These are phyloP conservation scores for Elaeis guineensis DNA, from an alignment of 176 grass and related monocot species.

Conservation along the genomic window DNA sequence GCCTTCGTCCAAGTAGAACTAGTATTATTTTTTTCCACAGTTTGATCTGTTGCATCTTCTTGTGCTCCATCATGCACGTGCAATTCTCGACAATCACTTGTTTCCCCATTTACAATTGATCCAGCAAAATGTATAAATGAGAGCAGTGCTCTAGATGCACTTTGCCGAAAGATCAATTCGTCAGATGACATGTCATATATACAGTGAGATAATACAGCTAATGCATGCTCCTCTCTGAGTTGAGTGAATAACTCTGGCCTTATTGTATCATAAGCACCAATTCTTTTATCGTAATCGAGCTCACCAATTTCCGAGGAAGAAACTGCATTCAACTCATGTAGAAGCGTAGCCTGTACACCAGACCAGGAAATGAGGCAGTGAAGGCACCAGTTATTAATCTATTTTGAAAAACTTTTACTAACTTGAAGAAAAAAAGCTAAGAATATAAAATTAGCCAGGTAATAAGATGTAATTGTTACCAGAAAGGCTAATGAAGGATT, in stretches of 20 bases:
- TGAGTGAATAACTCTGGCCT: slow-evolving; percentile 40
- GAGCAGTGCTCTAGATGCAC: slow-evolving; percentile 75
- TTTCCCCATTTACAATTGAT: slow-evolving; percentile 49
- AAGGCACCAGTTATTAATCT: too few relatives aligned
- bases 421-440: neutral
- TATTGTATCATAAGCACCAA: slow-evolving; percentile 53
- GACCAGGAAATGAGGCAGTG: slow-evolving; percentile 1
- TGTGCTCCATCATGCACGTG: neutral
- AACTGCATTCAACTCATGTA: slow-evolving; percentile 78
- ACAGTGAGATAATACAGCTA: slow-evolving; percentile 70
- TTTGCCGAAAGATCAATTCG: slow-evolving; percentile 86
- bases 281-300: slow-evolving; percentile 70
- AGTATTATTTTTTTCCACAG: slow-evolving; percentile 12
- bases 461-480: slow-evolving; percentile 38
- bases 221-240: slow-evolving; percentile 62
- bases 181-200: slow-evolving; percentile 87
- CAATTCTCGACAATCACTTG: slow-evolving; percentile 11
- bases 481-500: slow-evolving; percentile 60
- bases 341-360: slow-evolving; percentile 51
- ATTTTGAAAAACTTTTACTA: too few relatives aligned
- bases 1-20: slow-evolving; percentile 39
- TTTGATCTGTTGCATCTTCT: neutral
- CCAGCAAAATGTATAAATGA: slow-evolving; percentile 58
- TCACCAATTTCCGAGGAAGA: slow-evolving; percentile 73
- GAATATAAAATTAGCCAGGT: slow-evolving; percentile 7